A percentile compares a stretch with the other conserved stretches of the same genome.
Evolutionary conservation across 371 early-diverging fungal genomes (phyloP).

Genomic region (Mortierella sp.): DNA sequence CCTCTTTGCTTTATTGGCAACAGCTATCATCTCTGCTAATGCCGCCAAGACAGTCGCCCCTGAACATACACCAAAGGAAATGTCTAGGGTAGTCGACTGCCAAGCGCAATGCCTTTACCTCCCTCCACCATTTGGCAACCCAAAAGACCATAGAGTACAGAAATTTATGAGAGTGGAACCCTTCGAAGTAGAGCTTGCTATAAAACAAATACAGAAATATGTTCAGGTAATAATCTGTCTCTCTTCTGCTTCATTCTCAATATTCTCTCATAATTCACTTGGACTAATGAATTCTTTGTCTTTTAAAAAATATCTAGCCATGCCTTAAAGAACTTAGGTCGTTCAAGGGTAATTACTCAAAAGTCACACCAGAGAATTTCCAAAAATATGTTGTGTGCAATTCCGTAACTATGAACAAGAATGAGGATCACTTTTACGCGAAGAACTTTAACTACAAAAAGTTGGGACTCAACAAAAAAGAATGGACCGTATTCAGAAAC

Average conservation of each 20-base stretch:
- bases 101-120: constrained; percentile 35
- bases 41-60: constrained; percentile 30
- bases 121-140: constrained; percentile 33
- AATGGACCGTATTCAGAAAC: constrained; percentile 39
- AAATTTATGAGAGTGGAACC: constrained; percentile 25
- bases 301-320: constrained; percentile 28
- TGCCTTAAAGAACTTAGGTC: constrained; percentile 16
- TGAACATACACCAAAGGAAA: constrained; percentile 19
- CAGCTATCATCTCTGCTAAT: constrained; percentile 27
- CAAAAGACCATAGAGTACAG: constrained; percentile 13
- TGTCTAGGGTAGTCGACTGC: constrained; percentile 48
- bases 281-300: constrained; percentile 16
- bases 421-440: constrained; percentile 33
- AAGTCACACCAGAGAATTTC: constrained; percentile 34
- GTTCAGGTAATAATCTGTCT: constrained; percentile 25
- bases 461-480: constrained; percentile 28
- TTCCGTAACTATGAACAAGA: constrained; percentile 47
- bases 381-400: constrained; percentile 47
- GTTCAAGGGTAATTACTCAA: constrained; percentile 28
- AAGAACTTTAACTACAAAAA: constrained; percentile 45
- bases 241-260: background rate
- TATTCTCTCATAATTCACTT: constrained; percentile 1
- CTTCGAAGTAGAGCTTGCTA: constrained; percentile 41
- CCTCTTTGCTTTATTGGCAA: constrained; percentile 26
- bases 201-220: background rate